phyloP scores from a whole-genome alignment of 805 yeast species.

The Wickerhamomyces chambardii region DNA sequence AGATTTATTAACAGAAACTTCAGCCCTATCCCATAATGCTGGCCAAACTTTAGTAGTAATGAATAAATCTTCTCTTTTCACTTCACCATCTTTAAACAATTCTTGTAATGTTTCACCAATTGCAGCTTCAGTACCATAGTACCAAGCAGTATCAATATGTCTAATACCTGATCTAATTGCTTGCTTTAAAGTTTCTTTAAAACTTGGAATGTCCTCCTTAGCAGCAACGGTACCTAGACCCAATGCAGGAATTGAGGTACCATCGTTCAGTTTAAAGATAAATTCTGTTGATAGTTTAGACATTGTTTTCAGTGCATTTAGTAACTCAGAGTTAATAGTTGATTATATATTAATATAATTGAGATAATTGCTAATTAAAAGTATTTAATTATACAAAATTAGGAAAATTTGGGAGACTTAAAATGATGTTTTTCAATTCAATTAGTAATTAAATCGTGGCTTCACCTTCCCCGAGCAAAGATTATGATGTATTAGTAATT shows the following conservation, averaged over 20 bases:
- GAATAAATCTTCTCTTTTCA: slow-evolving; percentile 49
- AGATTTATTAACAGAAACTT: slow-evolving; percentile 45
- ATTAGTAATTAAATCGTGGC: no score
- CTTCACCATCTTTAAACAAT: slow-evolving; percentile 33
- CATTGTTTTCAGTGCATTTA: no score
- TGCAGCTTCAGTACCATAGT: slow-evolving; percentile 55
- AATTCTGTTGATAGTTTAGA: slow-evolving; percentile 20
- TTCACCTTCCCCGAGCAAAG: no score
- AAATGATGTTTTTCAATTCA: no score
- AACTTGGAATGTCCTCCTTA: slow-evolving; percentile 30
- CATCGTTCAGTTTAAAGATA: slow-evolving; percentile 39
- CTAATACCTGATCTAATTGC: slow-evolving; percentile 58
- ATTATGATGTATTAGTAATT: no score
- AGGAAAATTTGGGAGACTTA: no score
- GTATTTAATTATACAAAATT: no score
- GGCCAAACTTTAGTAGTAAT: slow-evolving; percentile 65
- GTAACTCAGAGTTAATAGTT: no score
- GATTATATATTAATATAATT: no score
- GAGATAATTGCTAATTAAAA: no score
- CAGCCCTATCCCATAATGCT: slow-evolving; percentile 36
- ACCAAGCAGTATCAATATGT: slow-evolving; percentile 64
- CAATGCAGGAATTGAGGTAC: slow-evolving; percentile 48
- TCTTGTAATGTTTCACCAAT: slow-evolving; percentile 36
- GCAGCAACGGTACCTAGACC: slow-evolving; percentile 61
- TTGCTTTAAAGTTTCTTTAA: slow-evolving; percentile 42